Base-by-base conservation (phyloP, 2,329 filamentous ascomycete genomes). In the Chrysosphaeria jannelii region DNA sequence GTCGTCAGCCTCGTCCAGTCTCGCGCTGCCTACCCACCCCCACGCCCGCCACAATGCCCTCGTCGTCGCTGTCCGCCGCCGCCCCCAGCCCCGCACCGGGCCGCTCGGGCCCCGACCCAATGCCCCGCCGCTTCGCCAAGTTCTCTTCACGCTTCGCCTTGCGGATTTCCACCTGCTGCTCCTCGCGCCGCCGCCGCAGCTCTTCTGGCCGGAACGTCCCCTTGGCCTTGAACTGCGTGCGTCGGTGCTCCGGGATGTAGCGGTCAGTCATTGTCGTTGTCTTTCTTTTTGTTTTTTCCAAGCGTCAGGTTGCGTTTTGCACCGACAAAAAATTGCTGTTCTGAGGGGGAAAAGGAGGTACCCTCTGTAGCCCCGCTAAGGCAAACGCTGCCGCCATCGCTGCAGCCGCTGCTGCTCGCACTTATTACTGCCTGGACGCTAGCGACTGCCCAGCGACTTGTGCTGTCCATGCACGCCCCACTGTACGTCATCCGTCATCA, bases 201-300 rank as follows among this genome's bases (percentile, higher is more conserved):
- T 97, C 85, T 47, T 97, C 85, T 39, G 81, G 81, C 65, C 91
- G 91, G 61, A 97, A 93, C 41, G 76, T 76, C 51, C 75, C 81
- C 63, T 91, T 91, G 26, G 85, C 85, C 70, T 97, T 97, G 68
- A 90, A 97, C 55, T 90, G 79, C 35, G 76, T 91, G 44, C 85
- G 79, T 48, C 85, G 78, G 58, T 97, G 85, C 57, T 97, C 85
- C 47, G 85, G 85, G 42, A 97, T 97, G 57, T 91, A 97, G 42
- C 85, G 75, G 48, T 97, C 85, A 48, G 85, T 72, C 85, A 97
- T 97, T 52, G 39, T 67, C 47, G 44, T 44, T 42, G 42, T 34
- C 34, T 23, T 24, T 15, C 6, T 21, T 14, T 14, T 17, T 20
- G 16, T 8, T 21, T 19, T n/a, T n/a, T n/a, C n/a, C n/a, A n/a